Evolutionary conservation across 306 rosid species (phyloP), one percentile per base, ranked within the genome.

Genomic region (Cucumis melo): DNA sequence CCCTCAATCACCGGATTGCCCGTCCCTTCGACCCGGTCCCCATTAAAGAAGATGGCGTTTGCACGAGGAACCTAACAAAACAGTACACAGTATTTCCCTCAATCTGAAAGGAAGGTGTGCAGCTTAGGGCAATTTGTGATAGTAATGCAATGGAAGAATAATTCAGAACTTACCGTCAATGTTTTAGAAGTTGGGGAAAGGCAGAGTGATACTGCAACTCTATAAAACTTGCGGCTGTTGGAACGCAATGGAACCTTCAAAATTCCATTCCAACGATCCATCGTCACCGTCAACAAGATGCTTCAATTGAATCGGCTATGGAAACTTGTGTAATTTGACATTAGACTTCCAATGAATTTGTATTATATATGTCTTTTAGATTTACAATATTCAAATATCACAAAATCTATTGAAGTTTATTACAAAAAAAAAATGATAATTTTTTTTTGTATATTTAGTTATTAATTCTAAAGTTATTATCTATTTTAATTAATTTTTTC

Each of bases 251-350:
- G 94, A 32, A 93, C 91, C 81, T 86, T 91, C 76, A 93, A 84
- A 83, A 93, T 75, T 77, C 96, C 93, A 84, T 85, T 80, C 96
- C 98, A 93, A 8, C 90, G 94, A 10, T 87, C 92, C 97, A 91
- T 91, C 5, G 36, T 32, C 3, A 32, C 2, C 96, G 9, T 51
- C 20, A 74, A 66, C 4, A 41, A 63, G 46, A 64, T 8, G 48
- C 39, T 73, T 48, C 58, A 1, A 36, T 17, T 9, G 38, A 68
- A 76, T 23, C 27, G 53, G 5, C 20, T 51, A 6, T 20, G 6
- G 56, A 50, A 50, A 50, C 19, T 32, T 32, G 36, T 32, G 5
- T 32, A 32, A 32, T 32, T 2, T 3, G 36, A 32, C 3, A 32
- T 32, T 32, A 32, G 36, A 32, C 36, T 3, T 32, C 5, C 36